phyloP scores from a whole-genome alignment of 1,284 basidiomycete species.

The Sporisorium iseilematis-ciliati region DNA sequence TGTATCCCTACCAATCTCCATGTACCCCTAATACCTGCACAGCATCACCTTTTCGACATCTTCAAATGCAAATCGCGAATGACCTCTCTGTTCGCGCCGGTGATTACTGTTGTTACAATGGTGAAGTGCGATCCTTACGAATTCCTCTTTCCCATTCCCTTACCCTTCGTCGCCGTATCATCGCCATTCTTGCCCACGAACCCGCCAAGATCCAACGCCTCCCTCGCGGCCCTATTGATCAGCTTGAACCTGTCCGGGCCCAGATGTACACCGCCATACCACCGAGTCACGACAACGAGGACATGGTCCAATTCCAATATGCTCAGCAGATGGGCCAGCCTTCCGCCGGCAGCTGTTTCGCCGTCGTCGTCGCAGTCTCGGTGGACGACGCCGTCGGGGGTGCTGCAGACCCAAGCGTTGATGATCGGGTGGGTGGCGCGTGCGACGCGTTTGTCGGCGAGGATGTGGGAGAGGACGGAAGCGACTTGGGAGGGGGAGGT shows the following conservation, averaged over 20 bases:
- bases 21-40: not conserved
- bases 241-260: conserved; percentile 68
- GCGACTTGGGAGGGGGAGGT: conserved; percentile 61
- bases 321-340: conserved; percentile 68
- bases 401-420: conserved; percentile 67
- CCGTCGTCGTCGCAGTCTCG: conserved; percentile 69
- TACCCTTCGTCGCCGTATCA: conserved; percentile 11
- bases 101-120: no score
- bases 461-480: conserved; percentile 50
- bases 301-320: conserved; percentile 63
- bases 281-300: conserved; percentile 67
- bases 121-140: not conserved
- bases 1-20: not conserved
- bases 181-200: conserved; percentile 40
- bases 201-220: conserved; percentile 60
- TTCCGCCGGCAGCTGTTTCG: conserved; percentile 68
- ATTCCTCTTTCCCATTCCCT: conserved; percentile 34
- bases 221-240: conserved; percentile 64
- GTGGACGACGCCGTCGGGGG: conserved; percentile 56
- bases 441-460: conserved; percentile 59
- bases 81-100: not conserved
- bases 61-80: conserved; percentile 1
- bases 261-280: conserved; percentile 65
- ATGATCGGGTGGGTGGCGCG: conserved; percentile 68
- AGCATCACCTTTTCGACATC: no score